A percentile compares a stretch with the other conserved stretches of the same genome.
Conservation (phyloP, 2,329 filamentous ascomycete species). For the Aspergillus proliferans region DNA sequence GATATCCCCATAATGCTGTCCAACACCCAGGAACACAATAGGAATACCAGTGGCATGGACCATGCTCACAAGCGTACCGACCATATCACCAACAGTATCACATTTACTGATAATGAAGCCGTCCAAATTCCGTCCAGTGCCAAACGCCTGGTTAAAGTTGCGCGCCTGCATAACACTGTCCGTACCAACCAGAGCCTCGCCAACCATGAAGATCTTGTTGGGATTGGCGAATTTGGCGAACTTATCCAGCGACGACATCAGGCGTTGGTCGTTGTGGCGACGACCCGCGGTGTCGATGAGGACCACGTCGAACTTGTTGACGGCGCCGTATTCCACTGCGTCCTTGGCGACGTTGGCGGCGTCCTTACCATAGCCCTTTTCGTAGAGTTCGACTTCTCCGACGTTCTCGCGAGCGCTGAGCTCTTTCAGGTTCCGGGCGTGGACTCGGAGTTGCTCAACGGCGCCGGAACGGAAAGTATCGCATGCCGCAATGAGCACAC, state of each 20-base stretch:
- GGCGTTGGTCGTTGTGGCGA: constrained; percentile 86
- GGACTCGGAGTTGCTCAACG: constrained; percentile 92
- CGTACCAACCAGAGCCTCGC: constrained; percentile 85
- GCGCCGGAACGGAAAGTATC: constrained; percentile 97
- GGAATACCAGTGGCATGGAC: constrained; percentile 96
- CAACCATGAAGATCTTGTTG: constrained; percentile 98
- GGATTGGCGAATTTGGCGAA: constrained; percentile 94
- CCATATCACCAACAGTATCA: constrained; percentile 99
- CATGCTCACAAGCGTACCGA: constrained; percentile 89
- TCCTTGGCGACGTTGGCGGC: constrained; percentile 93
- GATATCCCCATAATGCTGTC: constrained; percentile 62
- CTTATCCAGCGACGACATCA: constrained; percentile 96
- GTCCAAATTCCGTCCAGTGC: constrained; percentile 70
- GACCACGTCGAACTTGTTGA: constrained; percentile 80
- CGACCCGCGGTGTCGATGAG: constrained; percentile 94
- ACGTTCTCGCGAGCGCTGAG: constrained; percentile 73
- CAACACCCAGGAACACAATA: constrained; percentile 79
- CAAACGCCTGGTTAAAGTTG: constrained; percentile 94
- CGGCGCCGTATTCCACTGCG: constrained; percentile 72
- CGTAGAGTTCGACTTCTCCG: constrained; percentile 81
- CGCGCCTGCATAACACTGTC: constrained; percentile 92
- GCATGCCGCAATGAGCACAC: constrained; percentile 85
- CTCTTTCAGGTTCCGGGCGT: constrained; percentile 89
- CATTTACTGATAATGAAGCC: constrained; percentile 99
- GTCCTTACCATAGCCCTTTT: constrained; percentile 97